These are phyloP conservation scores for Chrysoporthe deuterocubensis DNA, from an alignment of 2,329 filamentous ascomycete genomes.

Conservation along the genomic window DNA sequence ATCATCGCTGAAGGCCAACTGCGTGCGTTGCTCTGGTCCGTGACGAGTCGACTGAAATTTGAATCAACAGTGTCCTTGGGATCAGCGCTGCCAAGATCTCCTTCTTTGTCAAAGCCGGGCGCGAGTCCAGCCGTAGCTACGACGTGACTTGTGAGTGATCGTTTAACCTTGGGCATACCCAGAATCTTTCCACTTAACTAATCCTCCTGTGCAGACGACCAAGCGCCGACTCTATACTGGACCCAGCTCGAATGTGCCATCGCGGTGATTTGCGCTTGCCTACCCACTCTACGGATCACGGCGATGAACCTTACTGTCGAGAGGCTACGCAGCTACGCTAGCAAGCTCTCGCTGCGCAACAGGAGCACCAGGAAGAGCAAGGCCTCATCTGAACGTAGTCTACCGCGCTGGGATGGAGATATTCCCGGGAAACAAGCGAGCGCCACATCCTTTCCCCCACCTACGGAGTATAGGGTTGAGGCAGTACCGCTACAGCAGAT, in stretches of 20 bases:
- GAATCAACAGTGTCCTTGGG: neutral
- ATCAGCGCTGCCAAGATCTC: conserved; percentile 1
- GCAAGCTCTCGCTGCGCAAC: conserved; percentile 8
- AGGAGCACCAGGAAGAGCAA: neutral
- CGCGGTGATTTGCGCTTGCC: conserved; percentile 22
- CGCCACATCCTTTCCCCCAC: neutral
- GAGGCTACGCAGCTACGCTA: conserved; percentile 11
- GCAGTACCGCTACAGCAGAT: neutral
- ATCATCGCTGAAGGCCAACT: neutral
- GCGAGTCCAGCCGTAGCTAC: neutral
- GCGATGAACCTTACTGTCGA: neutral
- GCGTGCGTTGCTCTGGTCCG: no score
- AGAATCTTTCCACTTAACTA: neutral
- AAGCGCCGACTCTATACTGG: conserved; percentile 7
- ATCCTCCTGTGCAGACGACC: neutral
- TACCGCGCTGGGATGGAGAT: conserved; percentile 2
- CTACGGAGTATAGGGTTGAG: neutral
- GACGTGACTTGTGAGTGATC: conserved; percentile 6
- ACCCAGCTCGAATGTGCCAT: conserved; percentile 6
- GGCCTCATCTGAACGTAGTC: neutral
- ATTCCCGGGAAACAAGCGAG: neutral
- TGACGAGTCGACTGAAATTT: no score
- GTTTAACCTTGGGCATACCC: neutral
- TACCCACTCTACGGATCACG: conserved; percentile 9
- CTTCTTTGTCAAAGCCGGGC: conserved; percentile 1